phyloP scores from a whole-genome alignment of 73 alveolate genomes.

The Effrenium voratum region DNA sequence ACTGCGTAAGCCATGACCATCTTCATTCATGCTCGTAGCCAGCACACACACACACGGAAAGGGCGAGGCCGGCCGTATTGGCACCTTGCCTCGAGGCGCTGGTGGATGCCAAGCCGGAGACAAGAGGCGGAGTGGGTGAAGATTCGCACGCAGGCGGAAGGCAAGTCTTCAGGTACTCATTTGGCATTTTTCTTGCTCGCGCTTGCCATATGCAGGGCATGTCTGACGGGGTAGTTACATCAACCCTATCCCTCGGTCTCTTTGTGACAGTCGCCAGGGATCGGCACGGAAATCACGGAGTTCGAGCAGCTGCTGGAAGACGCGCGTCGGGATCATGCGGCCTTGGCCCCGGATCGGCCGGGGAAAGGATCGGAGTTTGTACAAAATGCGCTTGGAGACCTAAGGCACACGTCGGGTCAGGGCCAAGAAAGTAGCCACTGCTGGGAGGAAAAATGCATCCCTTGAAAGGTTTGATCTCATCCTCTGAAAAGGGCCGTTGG shows the following conservation, averaged over 20 bases:
- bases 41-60: no score
- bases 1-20: not conserved
- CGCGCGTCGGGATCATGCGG: slow-evolving; percentile 38
- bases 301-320: slow-evolving; percentile 82
- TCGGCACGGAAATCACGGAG: slow-evolving; percentile 58
- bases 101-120: slow-evolving; percentile 71
- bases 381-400: no score
- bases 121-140: slow-evolving; percentile 22
- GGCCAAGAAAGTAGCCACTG: no score
- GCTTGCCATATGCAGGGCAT: not conserved
- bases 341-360: not conserved
- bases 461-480: no score
- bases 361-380: not conserved
- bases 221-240: not conserved
- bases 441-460: no score
- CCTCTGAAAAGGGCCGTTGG: no score
- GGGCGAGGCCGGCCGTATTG: no score
- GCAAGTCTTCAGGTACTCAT: not conserved
- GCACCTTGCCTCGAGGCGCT: not conserved
- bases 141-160: not conserved
- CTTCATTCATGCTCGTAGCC: no score
- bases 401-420: no score
- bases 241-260: not conserved
- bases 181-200: not conserved
- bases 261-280: not conserved